Evolutionary conservation across 2,329 filamentous ascomycete species (phyloP).

Genomic region (Chalara sp.): DNA sequence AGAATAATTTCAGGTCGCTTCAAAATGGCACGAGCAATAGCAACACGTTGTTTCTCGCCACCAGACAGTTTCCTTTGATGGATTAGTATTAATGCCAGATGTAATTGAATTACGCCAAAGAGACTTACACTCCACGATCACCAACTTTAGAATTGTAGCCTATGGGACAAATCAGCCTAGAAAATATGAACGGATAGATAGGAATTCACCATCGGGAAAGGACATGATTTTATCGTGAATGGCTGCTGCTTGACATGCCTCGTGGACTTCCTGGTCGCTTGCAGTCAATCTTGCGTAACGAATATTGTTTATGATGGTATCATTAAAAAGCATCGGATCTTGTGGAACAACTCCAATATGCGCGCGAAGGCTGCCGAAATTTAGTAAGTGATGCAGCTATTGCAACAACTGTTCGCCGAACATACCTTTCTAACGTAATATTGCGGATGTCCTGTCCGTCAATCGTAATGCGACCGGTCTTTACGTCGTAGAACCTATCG

Average conservation of each 20-base stretch:
- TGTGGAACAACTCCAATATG: slow-evolving; percentile 51
- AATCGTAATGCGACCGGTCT: slow-evolving; percentile 31
- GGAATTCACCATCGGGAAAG: slow-evolving; percentile 50
- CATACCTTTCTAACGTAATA: slow-evolving; percentile 39
- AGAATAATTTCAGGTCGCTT: slow-evolving; percentile 90
- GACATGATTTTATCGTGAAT: slow-evolving; percentile 50
- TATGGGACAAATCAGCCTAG: not conserved
- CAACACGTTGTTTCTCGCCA: slow-evolving; percentile 79
- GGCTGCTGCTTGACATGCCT: slow-evolving; percentile 50
- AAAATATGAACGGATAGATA: not conserved
- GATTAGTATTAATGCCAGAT: slow-evolving; percentile 15
- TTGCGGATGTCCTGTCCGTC: slow-evolving; percentile 31
- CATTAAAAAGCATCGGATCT: slow-evolving; percentile 48
- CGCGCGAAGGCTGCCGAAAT: slow-evolving; percentile 24
- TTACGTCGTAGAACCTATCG: slow-evolving; percentile 39
- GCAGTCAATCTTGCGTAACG: slow-evolving; percentile 24
- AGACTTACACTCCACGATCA: slow-evolving; percentile 42
- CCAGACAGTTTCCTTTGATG: slow-evolving; percentile 76
- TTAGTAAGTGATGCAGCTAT: no score
- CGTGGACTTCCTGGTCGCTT: slow-evolving; percentile 25
- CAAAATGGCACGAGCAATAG: slow-evolving; percentile 84
- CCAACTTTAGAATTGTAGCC: slow-evolving; percentile 40
- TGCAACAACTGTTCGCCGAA: no score
- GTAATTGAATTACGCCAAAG: slow-evolving; percentile 28
- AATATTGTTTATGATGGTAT: slow-evolving; percentile 36